Conservation (phyloP, 2,329 filamentous ascomycete species). For the Colletotrichum sp. region DNA sequence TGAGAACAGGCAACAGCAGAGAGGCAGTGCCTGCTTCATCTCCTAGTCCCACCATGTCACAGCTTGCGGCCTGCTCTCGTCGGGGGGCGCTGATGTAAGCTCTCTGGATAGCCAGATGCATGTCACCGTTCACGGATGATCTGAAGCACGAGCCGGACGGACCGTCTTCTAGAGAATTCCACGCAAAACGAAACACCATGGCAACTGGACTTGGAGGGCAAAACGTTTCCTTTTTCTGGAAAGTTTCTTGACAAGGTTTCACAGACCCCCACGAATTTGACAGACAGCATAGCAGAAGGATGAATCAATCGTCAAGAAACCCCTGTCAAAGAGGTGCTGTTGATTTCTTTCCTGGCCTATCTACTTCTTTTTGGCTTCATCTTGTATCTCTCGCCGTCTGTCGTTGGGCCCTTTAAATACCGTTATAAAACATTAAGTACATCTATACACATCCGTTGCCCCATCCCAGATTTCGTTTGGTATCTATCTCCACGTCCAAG, state of each 20-base stretch:
- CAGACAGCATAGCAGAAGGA: background rate
- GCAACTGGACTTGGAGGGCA: background rate
- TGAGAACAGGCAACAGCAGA: background rate
- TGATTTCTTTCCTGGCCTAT: background rate
- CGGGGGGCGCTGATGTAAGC: background rate
- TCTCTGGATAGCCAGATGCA: background rate
- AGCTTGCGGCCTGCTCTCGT: background rate
- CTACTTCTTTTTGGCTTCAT: background rate
- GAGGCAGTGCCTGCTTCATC: background rate
- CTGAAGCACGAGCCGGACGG: background rate
- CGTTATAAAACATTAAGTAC: conserved; percentile 4
- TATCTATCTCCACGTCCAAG: background rate
- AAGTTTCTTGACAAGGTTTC: background rate
- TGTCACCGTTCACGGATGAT: background rate
- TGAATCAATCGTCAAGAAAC: background rate
- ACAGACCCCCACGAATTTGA: background rate
- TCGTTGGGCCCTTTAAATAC: background rate
- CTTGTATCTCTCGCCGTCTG: background rate
- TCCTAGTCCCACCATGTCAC: background rate
- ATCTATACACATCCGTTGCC: background rate
- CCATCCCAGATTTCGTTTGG: background rate
- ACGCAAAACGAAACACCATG: background rate
- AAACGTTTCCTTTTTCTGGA: background rate
- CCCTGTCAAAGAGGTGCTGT: background rate
- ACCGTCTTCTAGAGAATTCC: background rate